Evolutionary conservation across 495 filamentous ascomycete genomes (phyloP), one percentile per base, ranked within the genome.

Genomic region (Cercophora newfieldiana): DNA sequence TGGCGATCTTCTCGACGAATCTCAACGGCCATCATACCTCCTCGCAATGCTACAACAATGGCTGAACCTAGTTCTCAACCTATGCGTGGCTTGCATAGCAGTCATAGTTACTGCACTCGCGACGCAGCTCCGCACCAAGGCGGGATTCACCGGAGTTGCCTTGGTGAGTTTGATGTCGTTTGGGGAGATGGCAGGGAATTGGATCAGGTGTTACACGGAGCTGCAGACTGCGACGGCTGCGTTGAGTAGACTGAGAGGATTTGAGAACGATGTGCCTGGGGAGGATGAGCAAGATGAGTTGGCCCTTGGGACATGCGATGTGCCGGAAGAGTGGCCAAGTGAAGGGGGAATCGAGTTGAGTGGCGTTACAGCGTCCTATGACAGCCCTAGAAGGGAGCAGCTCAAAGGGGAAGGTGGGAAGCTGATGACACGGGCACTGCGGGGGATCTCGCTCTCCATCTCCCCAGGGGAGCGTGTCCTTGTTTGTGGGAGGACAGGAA

Each of bases 81-180:
- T 82, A 1, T 61, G 83, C 6, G 75, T 76, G 4, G 75, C 76
- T 0, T 71, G 49, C 4, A 49, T 84, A 2, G 80, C 80, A 1
- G 68, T 79, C 0, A 44, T 73, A 0, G 70, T 80, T 28, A 75
- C 80, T 7, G 75, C 66, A 3, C 61, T 82, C 18, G 77, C 78
- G 0, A 73, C 77, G 3, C 69, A 70, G 54, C 66, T 81, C n/a
- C 67, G 68, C 26, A 72, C 74, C 3, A 77, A 78, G 61, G 77
- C 80, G 3, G 86, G 82, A 7, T 83, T 79, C 49, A 76, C 85
- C 14, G 88, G 88, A 49, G 84, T 89, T 16, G 83, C 85, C 0
- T 44, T 81, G 29, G 70, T 78, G 14, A 75, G 74, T 5, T 65
- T 80, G 12, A 72, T 80, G 51, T 48, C 56, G 2, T 70, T 77